Base-by-base conservation (phyloP, 1,284 basidiomycete species). In the Hemileia vastatrix region DNA sequence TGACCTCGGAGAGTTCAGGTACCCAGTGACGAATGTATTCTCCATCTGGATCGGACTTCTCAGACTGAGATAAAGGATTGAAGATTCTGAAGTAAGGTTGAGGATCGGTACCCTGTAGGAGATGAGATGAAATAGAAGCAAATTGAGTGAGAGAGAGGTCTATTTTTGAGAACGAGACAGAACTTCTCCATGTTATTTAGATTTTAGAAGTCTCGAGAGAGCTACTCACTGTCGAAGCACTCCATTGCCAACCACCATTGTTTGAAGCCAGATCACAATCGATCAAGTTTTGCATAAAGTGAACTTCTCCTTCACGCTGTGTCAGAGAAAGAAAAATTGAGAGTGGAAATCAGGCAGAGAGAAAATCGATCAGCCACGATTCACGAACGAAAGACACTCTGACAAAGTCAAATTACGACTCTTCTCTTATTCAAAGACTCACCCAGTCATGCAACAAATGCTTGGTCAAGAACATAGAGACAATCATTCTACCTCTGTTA, bases 401-500 rank as follows among this genome's bases (percentile, higher is more conserved):
- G n/a, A n/a, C 11, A 15, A 40, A 40, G 27, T 27, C 27, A 27
- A 27, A 27, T 27, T 3, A 27, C 27, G 27, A 27, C 36, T 15
- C 36, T 40, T 40, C 36, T 40, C 8, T 11, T 11, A 40, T 11
- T 40, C 36, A 15, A 40, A 40, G 36, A 40, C 36, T 40, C 36
- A 40, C 36, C 36, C 71, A 72, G 51, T 72, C 71, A 51, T 68
- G n/a, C 44, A 74, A 65, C 6, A 73, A 58, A 44, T 73, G 71
- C 19, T 71, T 72, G 44, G 69, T 73, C 11, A 74, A 65, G 57
- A 73, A 74, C 71, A 72, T 73, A 50, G 70, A 70, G 3, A 56
- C 47, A 49, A 69, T 67, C 71, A 72, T 72, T 1, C 71, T 32
- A 6, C 70, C 70, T 11, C 71, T 57, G 51, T 72, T 72, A 65